Base-by-base conservation (phyloP, 306 rosid species). In the Senna siamea region DNA sequence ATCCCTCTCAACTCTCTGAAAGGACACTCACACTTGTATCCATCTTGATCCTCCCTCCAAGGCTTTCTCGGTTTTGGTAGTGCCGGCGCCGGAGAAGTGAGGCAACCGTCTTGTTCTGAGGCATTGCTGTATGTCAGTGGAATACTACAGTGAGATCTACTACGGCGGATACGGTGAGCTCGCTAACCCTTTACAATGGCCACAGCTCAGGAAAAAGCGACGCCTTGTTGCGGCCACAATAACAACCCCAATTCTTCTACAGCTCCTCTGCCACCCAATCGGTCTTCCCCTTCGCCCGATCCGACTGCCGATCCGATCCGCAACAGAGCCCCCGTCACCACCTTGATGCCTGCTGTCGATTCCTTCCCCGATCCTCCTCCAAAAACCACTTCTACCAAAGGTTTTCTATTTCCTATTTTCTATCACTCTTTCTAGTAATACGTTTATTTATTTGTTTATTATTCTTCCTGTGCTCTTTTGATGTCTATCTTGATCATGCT, bases 111-210 rank as follows among this genome's bases (percentile, higher is more conserved):
- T 70, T 11, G 51, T 10, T 20, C 53, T 0, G 52, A 74, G 35
- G 63, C 53, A 43, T 80, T 79, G 87, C 87, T 90, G 93, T 88
- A 88, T 90, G 96, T 90, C 93, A 88, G 87, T 77, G 84, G 91
- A 77, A 66, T 86, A 86, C 77, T 84, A 78, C 89, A 82, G 81
- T 81, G 89, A 71, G 15, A 77, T 80, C 71, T 86, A 75, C 84
- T 70, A 62, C 88, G 79, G 84, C 57, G 75, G 85, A 78, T 85
- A 71, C 88, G 85, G 83, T 79, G 88, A 88, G 81, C 88, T 90
- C 14, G 88, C 83, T 53, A 90, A 90, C 75, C 96, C 96, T 73
- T 74, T 82, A 19, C 96, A 90, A 90, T 90, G 96, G 96, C 96
- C 93, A 28, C 93, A 90, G 74, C 85, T 90, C 89, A 81, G 96